Evolutionary conservation across 2,329 filamentous ascomycete genomes (phyloP), one percentile per base, ranked within the genome.

Genomic region (Claviceps spartinae): DNA sequence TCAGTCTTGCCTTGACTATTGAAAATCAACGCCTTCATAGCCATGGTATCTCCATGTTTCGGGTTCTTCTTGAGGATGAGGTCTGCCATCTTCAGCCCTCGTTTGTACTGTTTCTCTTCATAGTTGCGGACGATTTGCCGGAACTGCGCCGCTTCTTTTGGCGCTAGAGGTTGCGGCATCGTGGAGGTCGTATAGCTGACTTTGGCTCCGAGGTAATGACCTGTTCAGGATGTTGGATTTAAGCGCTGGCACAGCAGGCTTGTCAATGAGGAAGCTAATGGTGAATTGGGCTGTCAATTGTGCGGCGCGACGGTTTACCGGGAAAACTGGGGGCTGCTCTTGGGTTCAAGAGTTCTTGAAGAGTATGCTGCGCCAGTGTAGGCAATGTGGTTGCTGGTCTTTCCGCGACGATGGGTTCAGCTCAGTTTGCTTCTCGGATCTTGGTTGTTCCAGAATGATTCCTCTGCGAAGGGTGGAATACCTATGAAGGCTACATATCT

Each of bases 21-120:
- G 69, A 97, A 81, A 60, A 97, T 96, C 59, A 98, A 76, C 52
- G 93, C 91, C 73, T 98, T 98, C 93, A 98, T 98, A 51, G 93
- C 94, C 72, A 94, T 85, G 24, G 93, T 98, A 68, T 98, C 94
- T 65, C 90, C 94, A 84, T 98, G 93, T 63, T 88, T 93, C 43
- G 91, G 88, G 65, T 86, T 83, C 71, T 96, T 97, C 68, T 86
- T 87, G 59, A 98, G 82, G 66, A 98, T 95, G 71, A 96, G 88
- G 67, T 98, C 93, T 60, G 93, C 91, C 47, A 86, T 84, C 73
- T 97, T 98, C 65, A 98, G 77, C 67, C 91, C 91, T 56, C 77
- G 73, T 73, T 97, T 98, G 75, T 97, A 96, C 65, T 97, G 91
- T 72, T 98, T 98, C 66, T 90, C 86, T 71, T 98, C 93, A 76